phyloP scores from a whole-genome alignment of 2,329 filamentous ascomycete genomes.

The Hypocrella siamensis region DNA sequence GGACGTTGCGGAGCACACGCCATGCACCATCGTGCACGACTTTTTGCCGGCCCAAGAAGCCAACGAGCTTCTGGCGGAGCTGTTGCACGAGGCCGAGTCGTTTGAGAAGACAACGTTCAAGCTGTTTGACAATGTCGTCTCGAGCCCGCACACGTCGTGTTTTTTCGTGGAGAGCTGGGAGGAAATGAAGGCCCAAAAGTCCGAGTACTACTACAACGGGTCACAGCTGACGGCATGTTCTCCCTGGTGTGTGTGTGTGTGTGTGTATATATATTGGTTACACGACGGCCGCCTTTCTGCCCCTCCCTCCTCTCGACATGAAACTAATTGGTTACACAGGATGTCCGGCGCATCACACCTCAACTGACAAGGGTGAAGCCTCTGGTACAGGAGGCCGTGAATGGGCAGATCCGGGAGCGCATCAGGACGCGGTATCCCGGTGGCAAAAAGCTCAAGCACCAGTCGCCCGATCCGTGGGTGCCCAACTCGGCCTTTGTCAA shows the following conservation, averaged over 20 bases:
- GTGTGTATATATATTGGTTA: too few relatives aligned
- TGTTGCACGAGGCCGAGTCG: slow-evolving; percentile 55
- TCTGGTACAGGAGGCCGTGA: slow-evolving; percentile 61
- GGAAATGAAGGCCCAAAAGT: slow-evolving; percentile 54
- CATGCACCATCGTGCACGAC: slow-evolving; percentile 85
- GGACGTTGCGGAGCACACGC: slow-evolving; percentile 70
- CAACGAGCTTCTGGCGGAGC: slow-evolving; percentile 56
- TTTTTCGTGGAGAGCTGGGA: slow-evolving; percentile 68
- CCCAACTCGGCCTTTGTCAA: slow-evolving; percentile 93
- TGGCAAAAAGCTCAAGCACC: slow-evolving; percentile 60
- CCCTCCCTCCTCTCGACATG: too few relatives aligned
- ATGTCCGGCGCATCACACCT: slow-evolving; percentile 63
- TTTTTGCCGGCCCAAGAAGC: slow-evolving; percentile 63
- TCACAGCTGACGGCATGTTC: slow-evolving; percentile 41
- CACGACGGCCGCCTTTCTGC: too few relatives aligned
- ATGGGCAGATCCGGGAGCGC: slow-evolving; percentile 56
- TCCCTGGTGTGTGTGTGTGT: too few relatives aligned
- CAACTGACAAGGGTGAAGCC: slow-evolving; percentile 55
- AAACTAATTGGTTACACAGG: too few relatives aligned
- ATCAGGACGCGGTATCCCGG: slow-evolving; percentile 53
- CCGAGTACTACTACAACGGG: slow-evolving; percentile 79
- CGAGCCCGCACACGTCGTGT: slow-evolving; percentile 67
- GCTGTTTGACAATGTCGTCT: slow-evolving; percentile 74
- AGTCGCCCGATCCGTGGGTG: slow-evolving; percentile 57
- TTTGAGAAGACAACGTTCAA: slow-evolving; percentile 65